Conservation (phyloP, 352 stramenopile species). For the Phytophthora ramorum region DNA sequence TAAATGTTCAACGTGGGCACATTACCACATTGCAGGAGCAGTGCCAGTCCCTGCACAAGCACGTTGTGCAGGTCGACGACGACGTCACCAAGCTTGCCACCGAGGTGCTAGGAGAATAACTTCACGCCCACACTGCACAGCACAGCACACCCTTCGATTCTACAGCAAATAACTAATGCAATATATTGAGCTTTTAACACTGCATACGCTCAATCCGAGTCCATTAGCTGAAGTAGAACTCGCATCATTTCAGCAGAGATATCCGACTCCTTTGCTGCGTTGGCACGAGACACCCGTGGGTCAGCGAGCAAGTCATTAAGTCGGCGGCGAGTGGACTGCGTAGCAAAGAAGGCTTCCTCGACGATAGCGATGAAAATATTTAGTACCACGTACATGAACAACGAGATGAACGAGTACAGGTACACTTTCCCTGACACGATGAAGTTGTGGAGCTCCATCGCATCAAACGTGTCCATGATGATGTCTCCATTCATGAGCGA, state of each 20-base stretch:
- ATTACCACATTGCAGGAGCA: slow-evolving; percentile 88
- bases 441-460: slow-evolving; percentile 78
- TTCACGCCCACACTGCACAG: neutral
- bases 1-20: slow-evolving; percentile 83
- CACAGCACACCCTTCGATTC: slow-evolving; percentile 1
- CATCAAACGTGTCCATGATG: slow-evolving; percentile 91
- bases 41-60: slow-evolving; percentile 85
- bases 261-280: slow-evolving; percentile 48
- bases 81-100: slow-evolving; percentile 85
- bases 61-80: slow-evolving; percentile 87
- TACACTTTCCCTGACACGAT: slow-evolving; percentile 77
- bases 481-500: slow-evolving; percentile 92
- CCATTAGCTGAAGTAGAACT: slow-evolving; percentile 54
- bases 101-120: slow-evolving; percentile 79
- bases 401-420: slow-evolving; percentile 88
- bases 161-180: slow-evolving; percentile 29
- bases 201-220: slow-evolving; percentile 30
- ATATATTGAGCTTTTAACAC: slow-evolving; percentile 18
- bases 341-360: slow-evolving; percentile 93
- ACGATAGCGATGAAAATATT: slow-evolving; percentile 94
- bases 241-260: slow-evolving; percentile 68
- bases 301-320: slow-evolving; percentile 71
- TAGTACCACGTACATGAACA: slow-evolving; percentile 95
- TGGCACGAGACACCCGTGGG: slow-evolving; percentile 42
- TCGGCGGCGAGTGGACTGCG: slow-evolving; percentile 63